phyloP scores from a whole-genome alignment of 2,329 filamentous ascomycete species.

The Trichoderma sp. region DNA sequence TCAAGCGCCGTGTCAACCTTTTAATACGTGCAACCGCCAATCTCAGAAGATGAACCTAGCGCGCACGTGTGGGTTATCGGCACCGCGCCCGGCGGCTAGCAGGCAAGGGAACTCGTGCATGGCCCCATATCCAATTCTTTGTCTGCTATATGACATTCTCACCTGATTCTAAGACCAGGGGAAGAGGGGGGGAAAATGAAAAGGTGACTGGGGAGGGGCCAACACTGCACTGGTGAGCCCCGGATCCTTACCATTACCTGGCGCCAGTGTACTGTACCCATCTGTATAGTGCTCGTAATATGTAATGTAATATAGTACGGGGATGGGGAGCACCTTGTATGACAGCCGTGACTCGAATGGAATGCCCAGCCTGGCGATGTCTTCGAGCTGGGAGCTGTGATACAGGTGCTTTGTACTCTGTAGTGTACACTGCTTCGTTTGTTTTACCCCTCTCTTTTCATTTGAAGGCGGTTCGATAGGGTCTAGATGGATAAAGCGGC shows the following conservation, averaged over 20 bases:
- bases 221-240: neutral
- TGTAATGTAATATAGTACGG: too few species aligned
- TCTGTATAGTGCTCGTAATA: too few species aligned
- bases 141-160: slow-evolving; percentile 5
- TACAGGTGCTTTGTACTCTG: neutral
- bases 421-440: slow-evolving; percentile 1
- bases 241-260: neutral
- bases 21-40: neutral
- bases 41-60: neutral
- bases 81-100: neutral
- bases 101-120: neutral
- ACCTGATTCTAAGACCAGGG: slow-evolving; percentile 17
- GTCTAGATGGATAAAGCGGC: neutral
- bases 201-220: neutral
- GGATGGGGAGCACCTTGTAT: too few species aligned
- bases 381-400: neutral
- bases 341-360: neutral
- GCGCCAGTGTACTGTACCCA: neutral
- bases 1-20: neutral
- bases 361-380: neutral
- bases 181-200: neutral
- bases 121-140: neutral
- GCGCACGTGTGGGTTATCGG: neutral
- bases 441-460: neutral
- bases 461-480: neutral